Percentiles rank a stretch among this genome's conserved stretches.
Evolutionary conservation across 208 protist genomes (phyloP).

Genomic region (Leishmania aethiopica): DNA sequence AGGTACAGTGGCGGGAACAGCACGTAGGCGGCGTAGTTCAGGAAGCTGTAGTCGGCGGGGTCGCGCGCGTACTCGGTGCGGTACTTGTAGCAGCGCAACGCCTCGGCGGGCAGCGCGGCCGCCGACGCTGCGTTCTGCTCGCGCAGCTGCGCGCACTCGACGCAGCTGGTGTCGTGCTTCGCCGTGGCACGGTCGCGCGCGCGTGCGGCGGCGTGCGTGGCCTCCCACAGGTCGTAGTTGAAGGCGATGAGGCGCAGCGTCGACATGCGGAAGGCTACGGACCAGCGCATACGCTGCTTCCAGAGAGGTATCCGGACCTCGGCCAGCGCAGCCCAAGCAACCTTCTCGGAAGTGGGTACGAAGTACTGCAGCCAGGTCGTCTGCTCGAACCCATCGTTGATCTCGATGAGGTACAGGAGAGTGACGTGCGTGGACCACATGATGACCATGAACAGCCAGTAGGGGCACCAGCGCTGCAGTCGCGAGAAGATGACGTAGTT

Average conservation of each 20-base stretch:
- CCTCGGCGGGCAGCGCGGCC: conserved; percentile 15
- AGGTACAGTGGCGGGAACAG: conserved; percentile 92
- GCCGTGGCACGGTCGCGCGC: conserved; percentile 27
- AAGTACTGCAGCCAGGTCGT: conserved; percentile 32
- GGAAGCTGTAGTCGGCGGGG: conserved; percentile 65
- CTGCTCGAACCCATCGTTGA: conserved; percentile 30
- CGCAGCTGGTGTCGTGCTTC: conserved; percentile 35
- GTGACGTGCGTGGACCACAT: conserved; percentile 55
- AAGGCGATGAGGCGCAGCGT: conserved; percentile 88
- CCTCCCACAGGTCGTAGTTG: conserved; percentile 64
- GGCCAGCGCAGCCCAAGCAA: too few species aligned
- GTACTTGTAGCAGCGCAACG: conserved; percentile 56
- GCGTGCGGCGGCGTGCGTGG: conserved; percentile 14
- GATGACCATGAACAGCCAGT: conserved; percentile 45
- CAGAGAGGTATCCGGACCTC: too few species aligned
- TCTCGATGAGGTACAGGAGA: conserved; percentile 40
- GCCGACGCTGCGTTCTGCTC: conserved; percentile 15
- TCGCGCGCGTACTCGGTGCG: conserved; percentile 57
- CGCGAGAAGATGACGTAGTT: conserved; percentile 46
- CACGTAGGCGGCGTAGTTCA: conserved; percentile 85
- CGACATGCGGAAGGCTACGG: conserved; percentile 68
- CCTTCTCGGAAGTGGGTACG: too few species aligned
- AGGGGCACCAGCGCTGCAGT: conserved; percentile 49
- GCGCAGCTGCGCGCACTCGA: conserved; percentile 44
- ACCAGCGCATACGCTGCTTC: conserved; percentile 51